Base-by-base conservation (phyloP, 805 yeast genomes). In the Tetrapisispora arboricola region DNA sequence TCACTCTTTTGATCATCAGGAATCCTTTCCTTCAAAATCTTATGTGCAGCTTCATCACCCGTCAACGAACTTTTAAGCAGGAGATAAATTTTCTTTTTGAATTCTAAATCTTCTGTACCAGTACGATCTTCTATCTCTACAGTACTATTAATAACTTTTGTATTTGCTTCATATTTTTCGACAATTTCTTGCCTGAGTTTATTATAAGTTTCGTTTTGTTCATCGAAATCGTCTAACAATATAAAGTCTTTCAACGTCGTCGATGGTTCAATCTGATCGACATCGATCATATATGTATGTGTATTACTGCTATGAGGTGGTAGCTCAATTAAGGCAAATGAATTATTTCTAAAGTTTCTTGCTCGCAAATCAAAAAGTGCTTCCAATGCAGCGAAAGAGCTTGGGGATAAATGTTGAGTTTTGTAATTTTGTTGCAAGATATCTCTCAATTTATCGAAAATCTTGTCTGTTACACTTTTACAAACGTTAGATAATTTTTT, bases 1-100 rank as follows among this genome's bases (percentile, higher is more conserved):
- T 73, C 72, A 4, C 60, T 60, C 49, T 78, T 75, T 34, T 73
- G 67, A 8, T 65, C 57, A 12, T 49, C 55, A 1, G 64, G 61
- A 12, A 70, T 64, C 8, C 68, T 52, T 11, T 84, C 52, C 52
- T 72, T 74, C 31, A 84, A 50, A 6, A 92, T 62, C 58, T 88
- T 88, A 58, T 88, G 97, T 1, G 85, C 87, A 0, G 95, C 90
- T 65, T 92, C 98, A 49, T 85, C 95, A 5, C 88, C 78, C 0
- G 94, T 80, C 80, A 90, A 75, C 44, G 95, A 78, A 18, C 96
- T 85, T 80, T 84, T 86, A 9, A 92, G 66, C 0, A 90, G 80
- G 22, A 88, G 64, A 51, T 90, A 90, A 2, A 90, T 81, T 1
- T 73, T 73, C 50, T 85, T 85, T 49, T 85, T 85, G 49, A 77